Conservation (phyloP, 208 protist genomes). For the Trypanosoma vivax region DNA sequence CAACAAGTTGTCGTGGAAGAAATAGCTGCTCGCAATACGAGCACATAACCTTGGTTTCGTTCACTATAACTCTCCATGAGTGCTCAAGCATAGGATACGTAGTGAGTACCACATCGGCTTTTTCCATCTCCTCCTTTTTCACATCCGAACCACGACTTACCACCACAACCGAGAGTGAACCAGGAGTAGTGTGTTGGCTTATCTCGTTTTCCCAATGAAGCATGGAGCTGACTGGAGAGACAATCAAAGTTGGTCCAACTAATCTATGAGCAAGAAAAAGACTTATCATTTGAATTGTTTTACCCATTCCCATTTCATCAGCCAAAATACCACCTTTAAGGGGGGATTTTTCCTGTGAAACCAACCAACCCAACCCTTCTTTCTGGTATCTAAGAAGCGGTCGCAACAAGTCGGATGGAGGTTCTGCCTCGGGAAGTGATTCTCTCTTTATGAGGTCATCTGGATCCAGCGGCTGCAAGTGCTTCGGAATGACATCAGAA, state of each 20-base stretch:
- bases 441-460: conserved; percentile 68
- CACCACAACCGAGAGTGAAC: conserved; percentile 64
- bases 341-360: conserved; percentile 55
- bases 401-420: conserved; percentile 46
- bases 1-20: conserved; percentile 77
- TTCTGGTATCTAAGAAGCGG: conserved; percentile 81
- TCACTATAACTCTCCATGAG: conserved; percentile 77
- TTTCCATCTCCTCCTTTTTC: conserved; percentile 59
- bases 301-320: conserved; percentile 98
- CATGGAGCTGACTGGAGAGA: conserved; percentile 90
- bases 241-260: conserved; percentile 78
- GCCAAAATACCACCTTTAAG: conserved; percentile 93
- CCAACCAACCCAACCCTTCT: conserved; percentile 84
- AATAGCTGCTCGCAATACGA: conserved; percentile 85
- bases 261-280: conserved; percentile 73
- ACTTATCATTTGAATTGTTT: conserved; percentile 95
- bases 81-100: conserved; percentile 92
- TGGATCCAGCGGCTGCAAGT: conserved; percentile 75
- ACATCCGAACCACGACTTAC: conserved; percentile 57
- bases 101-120: conserved; percentile 91
- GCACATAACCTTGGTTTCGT: conserved; percentile 81
- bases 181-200: conserved; percentile 58
- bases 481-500: conserved; percentile 38
- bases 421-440: conserved; percentile 37
- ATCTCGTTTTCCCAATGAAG: conserved; percentile 90